A percentile compares a stretch with the other conserved stretches of the same genome.
These are phyloP conservation scores for Trichoderma pleuroti DNA, from an alignment of 2,329 filamentous ascomycete species.

Conservation along the genomic window DNA sequence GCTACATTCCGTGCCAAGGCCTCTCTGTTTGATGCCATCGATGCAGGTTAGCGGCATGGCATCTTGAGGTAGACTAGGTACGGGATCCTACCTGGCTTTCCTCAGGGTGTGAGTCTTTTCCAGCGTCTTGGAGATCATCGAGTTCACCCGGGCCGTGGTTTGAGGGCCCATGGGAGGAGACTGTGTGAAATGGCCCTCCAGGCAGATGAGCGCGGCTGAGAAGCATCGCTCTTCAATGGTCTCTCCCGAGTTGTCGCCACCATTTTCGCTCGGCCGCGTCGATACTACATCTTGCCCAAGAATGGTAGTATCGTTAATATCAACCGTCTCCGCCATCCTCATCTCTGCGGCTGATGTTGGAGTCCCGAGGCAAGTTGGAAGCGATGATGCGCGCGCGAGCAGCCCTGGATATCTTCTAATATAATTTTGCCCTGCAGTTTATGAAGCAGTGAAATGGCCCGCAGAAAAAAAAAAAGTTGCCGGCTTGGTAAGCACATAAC, in stretches of 20 bases:
- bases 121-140: constrained; percentile 57
- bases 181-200: constrained; percentile 59
- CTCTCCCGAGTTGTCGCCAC: constrained; percentile 32
- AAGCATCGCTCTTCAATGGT: constrained; percentile 64
- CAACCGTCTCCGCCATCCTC: constrained; percentile 17
- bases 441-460: constrained; percentile 19
- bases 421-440: constrained; percentile 1
- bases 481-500: constrained; percentile 19
- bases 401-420: neutral
- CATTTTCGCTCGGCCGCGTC: constrained; percentile 1
- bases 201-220: constrained; percentile 56
- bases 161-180: constrained; percentile 55
- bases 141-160: constrained; percentile 52
- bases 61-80: neutral
- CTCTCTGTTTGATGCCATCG: constrained; percentile 41
- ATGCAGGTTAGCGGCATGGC: neutral
- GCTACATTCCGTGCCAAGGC: constrained; percentile 59
- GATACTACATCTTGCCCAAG: constrained; percentile 6
- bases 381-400: neutral
- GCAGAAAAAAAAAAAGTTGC: constrained; percentile 21
- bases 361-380: neutral
- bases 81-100: constrained; percentile 50
- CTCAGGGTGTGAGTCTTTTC: constrained; percentile 62
- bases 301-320: constrained; percentile 10
- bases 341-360: neutral